Percentiles rank a stretch among this genome's conserved stretches.
These are phyloP conservation scores for Margaritispora aquatica DNA, from an alignment of 495 filamentous ascomycete species.

Conservation along the genomic window DNA sequence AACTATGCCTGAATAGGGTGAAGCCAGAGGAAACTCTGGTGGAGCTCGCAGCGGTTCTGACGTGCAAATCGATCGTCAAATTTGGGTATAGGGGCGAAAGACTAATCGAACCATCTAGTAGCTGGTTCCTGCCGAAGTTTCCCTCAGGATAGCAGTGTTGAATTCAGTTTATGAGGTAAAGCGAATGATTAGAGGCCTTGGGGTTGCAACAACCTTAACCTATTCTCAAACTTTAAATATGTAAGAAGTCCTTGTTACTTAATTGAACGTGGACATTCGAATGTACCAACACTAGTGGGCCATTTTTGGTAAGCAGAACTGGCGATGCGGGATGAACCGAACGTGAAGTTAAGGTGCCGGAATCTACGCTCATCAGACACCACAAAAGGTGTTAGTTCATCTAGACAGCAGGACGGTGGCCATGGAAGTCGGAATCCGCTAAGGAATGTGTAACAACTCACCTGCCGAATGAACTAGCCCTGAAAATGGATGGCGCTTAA, in stretches of 20 bases:
- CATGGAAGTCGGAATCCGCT: conserved; percentile 53
- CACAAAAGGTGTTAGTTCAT: conserved; percentile 50
- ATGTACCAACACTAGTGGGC: conserved; percentile 60
- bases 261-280: conserved; percentile 62
- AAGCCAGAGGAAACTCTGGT: conserved; percentile 74
- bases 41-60: conserved; percentile 68
- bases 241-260: conserved; percentile 68
- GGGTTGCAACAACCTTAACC: conserved; percentile 67
- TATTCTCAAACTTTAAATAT: conserved; percentile 77
- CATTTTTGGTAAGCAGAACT: conserved; percentile 69
- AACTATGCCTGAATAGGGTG: conserved; percentile 68
- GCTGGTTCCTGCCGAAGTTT: conserved; percentile 68
- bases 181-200: conserved; percentile 74
- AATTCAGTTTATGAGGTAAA: conserved; percentile 72
- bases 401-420: conserved; percentile 40
- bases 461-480: conserved; percentile 57
- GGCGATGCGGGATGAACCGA: conserved; percentile 63
- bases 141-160: conserved; percentile 68
- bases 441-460: conserved; percentile 60
- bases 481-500: conserved; percentile 61
- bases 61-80: conserved; percentile 70
- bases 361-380: conserved; percentile 66
- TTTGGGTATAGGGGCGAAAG: conserved; percentile 58
- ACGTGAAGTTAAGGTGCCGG: conserved; percentile 66
- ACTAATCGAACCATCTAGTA: conserved; percentile 67